These are phyloP conservation scores for Pisolithus albus DNA, from an alignment of 768 basidiomycete species.

Conservation along the genomic window DNA sequence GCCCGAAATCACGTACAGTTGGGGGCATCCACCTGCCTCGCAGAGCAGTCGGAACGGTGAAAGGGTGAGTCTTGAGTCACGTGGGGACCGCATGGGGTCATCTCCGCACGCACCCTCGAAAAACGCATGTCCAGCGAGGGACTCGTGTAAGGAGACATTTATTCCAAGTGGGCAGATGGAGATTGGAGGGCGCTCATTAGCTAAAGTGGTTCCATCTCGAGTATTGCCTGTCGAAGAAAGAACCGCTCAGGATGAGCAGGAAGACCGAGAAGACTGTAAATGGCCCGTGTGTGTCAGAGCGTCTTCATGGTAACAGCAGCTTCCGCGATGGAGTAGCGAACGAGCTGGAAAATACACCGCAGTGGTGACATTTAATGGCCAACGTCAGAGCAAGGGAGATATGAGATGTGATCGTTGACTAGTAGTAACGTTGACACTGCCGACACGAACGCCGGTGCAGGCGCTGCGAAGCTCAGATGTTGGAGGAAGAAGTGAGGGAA, in stretches of 20 bases:
- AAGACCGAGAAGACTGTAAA: not conserved
- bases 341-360: no score
- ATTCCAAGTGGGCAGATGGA: not conserved
- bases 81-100: conserved; percentile 11
- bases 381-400: no score
- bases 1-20: conserved; percentile 21
- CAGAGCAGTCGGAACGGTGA: conserved; percentile 8
- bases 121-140: not conserved
- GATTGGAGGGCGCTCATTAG: not conserved
- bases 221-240: not conserved
- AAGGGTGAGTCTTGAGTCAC: not conserved
- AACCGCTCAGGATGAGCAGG: not conserved
- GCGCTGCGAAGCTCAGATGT: no score
- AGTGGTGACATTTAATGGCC: no score
- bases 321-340: no score
- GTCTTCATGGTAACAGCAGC: no score
- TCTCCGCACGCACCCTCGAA: conserved; percentile 15
- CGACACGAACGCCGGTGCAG: no score
- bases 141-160: not conserved
- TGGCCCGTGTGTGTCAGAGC: not conserved
- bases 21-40: conserved; percentile 15
- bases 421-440: no score
- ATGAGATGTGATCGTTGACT: no score
- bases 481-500: no score
- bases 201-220: not conserved